These are phyloP conservation scores for Tricholoma flavovirens DNA, from an alignment of 768 basidiomycete species.

Conservation along the genomic window DNA sequence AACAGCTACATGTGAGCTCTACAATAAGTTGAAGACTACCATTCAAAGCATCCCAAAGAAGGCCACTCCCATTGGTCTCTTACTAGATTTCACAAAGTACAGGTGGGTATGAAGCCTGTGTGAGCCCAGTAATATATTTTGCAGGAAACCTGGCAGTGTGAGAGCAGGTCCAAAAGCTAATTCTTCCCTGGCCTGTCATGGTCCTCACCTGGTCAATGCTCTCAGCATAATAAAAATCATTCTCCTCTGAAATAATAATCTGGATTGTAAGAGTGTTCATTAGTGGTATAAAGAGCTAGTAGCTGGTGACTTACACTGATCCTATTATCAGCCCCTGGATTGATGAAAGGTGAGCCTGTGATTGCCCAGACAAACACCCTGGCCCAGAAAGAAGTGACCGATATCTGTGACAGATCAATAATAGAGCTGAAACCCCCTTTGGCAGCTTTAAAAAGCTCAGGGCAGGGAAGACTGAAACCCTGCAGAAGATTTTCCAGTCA, in stretches of 20 bases:
- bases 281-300: neutral
- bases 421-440: too few relatives aligned
- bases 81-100: too few relatives aligned
- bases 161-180: neutral
- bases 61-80: too few relatives aligned
- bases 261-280: neutral
- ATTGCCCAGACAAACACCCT: neutral
- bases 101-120: too few relatives aligned
- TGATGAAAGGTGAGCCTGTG: neutral
- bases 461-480: too few relatives aligned
- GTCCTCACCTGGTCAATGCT: neutral
- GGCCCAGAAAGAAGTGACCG: neutral
- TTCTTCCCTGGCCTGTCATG: neutral
- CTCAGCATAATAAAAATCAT: neutral
- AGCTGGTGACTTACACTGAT: neutral
- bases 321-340: neutral
- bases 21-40: too few relatives aligned
- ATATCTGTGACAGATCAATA: neutral
- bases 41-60: too few relatives aligned
- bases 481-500: neutral
- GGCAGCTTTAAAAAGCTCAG: too few relatives aligned
- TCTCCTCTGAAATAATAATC: neutral
- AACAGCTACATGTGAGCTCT: too few relatives aligned
- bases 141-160: neutral
- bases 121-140: too few relatives aligned